Evolutionary conservation across 192 early-diverging fungal genomes (phyloP), one percentile per base, ranked within the genome.

Genomic region (Coemansia sp.): DNA sequence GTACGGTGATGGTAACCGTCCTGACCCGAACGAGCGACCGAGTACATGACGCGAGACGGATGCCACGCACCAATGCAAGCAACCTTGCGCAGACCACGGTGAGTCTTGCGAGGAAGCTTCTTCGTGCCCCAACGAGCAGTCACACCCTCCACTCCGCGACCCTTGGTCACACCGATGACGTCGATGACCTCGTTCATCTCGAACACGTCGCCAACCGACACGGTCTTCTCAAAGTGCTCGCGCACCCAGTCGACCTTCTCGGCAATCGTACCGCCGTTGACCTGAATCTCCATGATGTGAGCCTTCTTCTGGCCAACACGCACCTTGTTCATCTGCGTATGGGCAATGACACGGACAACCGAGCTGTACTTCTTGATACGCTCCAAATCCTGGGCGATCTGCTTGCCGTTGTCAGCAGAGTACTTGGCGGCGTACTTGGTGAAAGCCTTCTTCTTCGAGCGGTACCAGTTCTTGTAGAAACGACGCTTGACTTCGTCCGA

Each of bases 381-480:
- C 86, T 94, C 94, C 45, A 96, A 83, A 84, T 99, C 94, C 72
- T 89, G 89, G 62, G 85, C 82, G 71, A 99, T 91, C 71, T 92
- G 89, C 87, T 91, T 90, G 75, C 83, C 90, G 65, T 62, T 72
- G 67, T 88, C 92, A 25, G 93, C 88, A 57, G 94, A 84, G 86
- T 96, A 92, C 87, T 98, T 98, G 87, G 93, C 89, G 76, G 94
- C 90, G 86, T 98, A 98, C 87, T 96, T 96, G 87, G 96, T 99
- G 89, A 94, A 99, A 35, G 96, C 97, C 93, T 99, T 99, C 86
- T 96, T 96, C 93, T 99, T 99, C 77, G 94, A 95, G 80, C 91
- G 88, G 91, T 99, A 99, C 94, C 95, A 99, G 93, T 96, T 99
- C 91, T 97, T 95, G 93, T 99, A 99, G 93, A 99, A 98, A 83